Conservation (phyloP, 2,329 filamentous ascomycete genomes). For the Alternaria sp. region DNA sequence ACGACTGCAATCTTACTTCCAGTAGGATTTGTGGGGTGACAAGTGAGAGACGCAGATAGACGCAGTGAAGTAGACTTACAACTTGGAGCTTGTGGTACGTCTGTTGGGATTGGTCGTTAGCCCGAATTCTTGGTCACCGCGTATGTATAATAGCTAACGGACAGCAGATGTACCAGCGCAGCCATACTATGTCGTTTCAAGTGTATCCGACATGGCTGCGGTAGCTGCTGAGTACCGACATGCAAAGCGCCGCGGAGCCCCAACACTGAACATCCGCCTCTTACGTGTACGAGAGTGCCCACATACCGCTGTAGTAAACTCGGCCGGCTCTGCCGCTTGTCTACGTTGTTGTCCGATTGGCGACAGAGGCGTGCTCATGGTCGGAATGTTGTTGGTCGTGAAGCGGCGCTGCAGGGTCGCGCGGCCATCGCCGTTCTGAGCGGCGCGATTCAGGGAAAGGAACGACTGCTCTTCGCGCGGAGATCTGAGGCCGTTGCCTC, state of each 20-base stretch:
- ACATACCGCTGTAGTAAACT: slow-evolving; percentile 61
- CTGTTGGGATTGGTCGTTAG: slow-evolving; percentile 51
- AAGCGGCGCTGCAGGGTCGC: slow-evolving; percentile 86
- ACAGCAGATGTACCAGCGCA: background rate
- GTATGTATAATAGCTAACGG: slow-evolving; percentile 9
- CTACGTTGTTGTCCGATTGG: slow-evolving; percentile 62
- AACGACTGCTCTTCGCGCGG: slow-evolving; percentile 78
- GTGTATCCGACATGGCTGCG: background rate
- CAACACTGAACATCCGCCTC: slow-evolving; percentile 4
- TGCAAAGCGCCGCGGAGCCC: slow-evolving; percentile 2
- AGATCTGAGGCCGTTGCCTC: slow-evolving; percentile 78
- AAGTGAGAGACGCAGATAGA: slow-evolving; percentile 15
- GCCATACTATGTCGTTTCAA: background rate
- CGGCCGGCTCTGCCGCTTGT: slow-evolving; percentile 60
- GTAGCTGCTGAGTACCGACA: background rate
- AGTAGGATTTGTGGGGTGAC: slow-evolving; percentile 8
- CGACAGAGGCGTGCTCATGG: slow-evolving; percentile 72
- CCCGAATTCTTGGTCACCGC: slow-evolving; percentile 29
- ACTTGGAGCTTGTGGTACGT: slow-evolving; percentile 76
- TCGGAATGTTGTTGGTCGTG: slow-evolving; percentile 85
- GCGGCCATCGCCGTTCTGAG: slow-evolving; percentile 69
- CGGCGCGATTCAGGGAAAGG: slow-evolving; percentile 69
- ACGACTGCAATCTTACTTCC: slow-evolving; percentile 18
- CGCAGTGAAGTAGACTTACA: slow-evolving; percentile 61
- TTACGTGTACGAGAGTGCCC: slow-evolving; percentile 24